Conservation (phyloP, 371 early-diverging fungal genomes). For the Mucor sp. region DNA sequence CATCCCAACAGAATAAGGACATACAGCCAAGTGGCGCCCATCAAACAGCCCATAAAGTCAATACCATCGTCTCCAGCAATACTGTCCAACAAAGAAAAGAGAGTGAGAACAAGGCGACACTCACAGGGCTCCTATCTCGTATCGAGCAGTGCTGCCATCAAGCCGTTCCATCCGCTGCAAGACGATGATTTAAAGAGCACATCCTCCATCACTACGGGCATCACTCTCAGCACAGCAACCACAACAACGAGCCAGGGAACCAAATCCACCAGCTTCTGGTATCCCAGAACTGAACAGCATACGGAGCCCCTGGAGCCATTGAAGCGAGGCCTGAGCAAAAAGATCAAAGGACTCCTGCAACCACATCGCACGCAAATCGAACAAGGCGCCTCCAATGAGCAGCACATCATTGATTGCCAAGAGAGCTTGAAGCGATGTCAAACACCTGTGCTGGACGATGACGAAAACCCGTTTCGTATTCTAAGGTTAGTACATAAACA, state of each 20-base stretch:
- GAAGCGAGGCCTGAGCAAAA: slow-evolving; percentile 32
- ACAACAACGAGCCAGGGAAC: neutral
- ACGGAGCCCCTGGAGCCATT: slow-evolving; percentile 19
- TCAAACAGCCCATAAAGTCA: neutral
- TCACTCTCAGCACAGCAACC: neutral
- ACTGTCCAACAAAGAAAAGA: neutral
- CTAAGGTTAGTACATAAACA: slow-evolving; percentile 27
- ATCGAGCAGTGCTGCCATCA: neutral
- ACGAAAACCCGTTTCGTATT: slow-evolving; percentile 35
- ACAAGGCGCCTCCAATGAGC: slow-evolving; percentile 30
- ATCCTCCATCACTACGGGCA: neutral
- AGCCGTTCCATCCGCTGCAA: neutral
- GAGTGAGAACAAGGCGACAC: slow-evolving; percentile 1
- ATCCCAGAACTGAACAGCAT: slow-evolving; percentile 33
- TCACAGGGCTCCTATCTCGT: neutral
- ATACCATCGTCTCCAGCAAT: neutral
- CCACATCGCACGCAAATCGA: slow-evolving; percentile 38
- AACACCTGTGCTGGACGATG: slow-evolving; percentile 22
- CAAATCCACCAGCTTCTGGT: slow-evolving; percentile 40
- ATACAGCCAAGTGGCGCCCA: neutral
- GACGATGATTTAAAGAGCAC: neutral
- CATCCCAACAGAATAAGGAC: slow-evolving; percentile 8
- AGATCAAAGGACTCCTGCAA: slow-evolving; percentile 34
- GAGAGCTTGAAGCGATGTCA: slow-evolving; percentile 27
- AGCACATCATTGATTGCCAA: slow-evolving; percentile 18